Conservation (phyloP, 495 filamentous ascomycete genomes). For the Aspergillus taichungensis region DNA sequence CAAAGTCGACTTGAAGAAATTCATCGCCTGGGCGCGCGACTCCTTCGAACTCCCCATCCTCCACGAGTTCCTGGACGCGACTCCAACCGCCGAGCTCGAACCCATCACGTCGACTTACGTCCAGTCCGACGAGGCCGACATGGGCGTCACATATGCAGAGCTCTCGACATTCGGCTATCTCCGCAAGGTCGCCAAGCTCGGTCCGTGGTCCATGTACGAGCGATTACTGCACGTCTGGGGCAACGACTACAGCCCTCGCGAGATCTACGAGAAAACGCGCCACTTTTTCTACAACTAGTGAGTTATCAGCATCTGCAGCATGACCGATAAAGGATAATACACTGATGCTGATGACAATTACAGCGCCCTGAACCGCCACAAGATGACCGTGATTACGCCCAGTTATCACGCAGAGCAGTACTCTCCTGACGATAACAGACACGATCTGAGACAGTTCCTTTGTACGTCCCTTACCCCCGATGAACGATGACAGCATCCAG, state of each 20-base stretch:
- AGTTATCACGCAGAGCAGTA: constrained; percentile 48
- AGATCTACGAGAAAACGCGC: constrained; percentile 53
- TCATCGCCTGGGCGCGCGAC: constrained; percentile 58
- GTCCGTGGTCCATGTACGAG: constrained; percentile 63
- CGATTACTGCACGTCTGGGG: constrained; percentile 64
- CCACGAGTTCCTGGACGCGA: constrained; percentile 61
- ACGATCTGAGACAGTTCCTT: constrained; percentile 56
- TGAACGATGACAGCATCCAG: no score
- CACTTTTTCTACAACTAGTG: constrained; percentile 52
- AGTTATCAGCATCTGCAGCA: no score
- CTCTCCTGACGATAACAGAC: constrained; percentile 59
- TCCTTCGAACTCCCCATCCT: constrained; percentile 66
- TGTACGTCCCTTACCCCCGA: constrained; percentile 9
- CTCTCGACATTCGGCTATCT: constrained; percentile 53
- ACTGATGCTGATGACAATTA: no score
- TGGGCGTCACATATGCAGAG: constrained; percentile 54
- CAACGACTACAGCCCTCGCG: constrained; percentile 34
- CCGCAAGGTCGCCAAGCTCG: constrained; percentile 63
- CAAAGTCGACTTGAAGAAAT: constrained; percentile 68
- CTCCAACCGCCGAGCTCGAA: constrained; percentile 77
- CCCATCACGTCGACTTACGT: constrained; percentile 55
- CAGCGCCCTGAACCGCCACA: constrained; percentile 49
- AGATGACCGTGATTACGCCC: constrained; percentile 59
- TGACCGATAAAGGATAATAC: no score
- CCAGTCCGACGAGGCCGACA: constrained; percentile 61